phyloP scores from a whole-genome alignment of 2,329 filamentous ascomycete genomes.

The Mollisiaceae sp. region DNA sequence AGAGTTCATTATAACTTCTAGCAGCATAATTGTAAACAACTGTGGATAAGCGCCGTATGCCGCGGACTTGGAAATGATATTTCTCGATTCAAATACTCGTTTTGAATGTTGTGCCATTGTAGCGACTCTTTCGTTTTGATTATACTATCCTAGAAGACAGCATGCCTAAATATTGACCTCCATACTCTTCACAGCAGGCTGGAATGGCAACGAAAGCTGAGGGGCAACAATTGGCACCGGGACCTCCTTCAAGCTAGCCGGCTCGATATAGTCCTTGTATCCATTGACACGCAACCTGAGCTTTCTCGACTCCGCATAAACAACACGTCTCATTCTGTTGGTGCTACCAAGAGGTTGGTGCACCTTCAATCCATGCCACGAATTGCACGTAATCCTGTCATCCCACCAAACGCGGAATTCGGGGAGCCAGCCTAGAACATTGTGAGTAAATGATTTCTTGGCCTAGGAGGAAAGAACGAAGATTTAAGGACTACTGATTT shows the following conservation, averaged over 20 bases:
- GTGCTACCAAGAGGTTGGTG: conserved; percentile 30
- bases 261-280: conserved; percentile 30
- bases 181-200: conserved; percentile 19
- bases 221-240: conserved; percentile 23
- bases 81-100: too few species aligned
- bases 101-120: too few species aligned
- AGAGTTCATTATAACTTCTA: too few species aligned
- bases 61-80: too few species aligned
- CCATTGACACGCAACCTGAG: conserved; percentile 31
- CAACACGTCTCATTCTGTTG: conserved; percentile 28
- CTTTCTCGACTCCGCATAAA: conserved; percentile 32
- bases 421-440: conserved; percentile 20
- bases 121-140: too few species aligned
- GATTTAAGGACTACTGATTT: too few species aligned
- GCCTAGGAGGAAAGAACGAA: too few species aligned
- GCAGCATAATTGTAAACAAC: too few species aligned
- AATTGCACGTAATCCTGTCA: conserved; percentile 29
- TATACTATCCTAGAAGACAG: not conserved
- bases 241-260: conserved; percentile 23
- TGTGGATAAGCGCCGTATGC: too few species aligned
- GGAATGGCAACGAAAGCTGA: conserved; percentile 17
- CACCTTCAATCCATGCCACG: conserved; percentile 28
- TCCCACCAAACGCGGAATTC: conserved; percentile 32
- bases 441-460: too few species aligned
- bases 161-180: conserved; percentile 7